phyloP scores from a whole-genome alignment of 495 filamentous ascomycete genomes.

The Penicillium crystallinum region DNA sequence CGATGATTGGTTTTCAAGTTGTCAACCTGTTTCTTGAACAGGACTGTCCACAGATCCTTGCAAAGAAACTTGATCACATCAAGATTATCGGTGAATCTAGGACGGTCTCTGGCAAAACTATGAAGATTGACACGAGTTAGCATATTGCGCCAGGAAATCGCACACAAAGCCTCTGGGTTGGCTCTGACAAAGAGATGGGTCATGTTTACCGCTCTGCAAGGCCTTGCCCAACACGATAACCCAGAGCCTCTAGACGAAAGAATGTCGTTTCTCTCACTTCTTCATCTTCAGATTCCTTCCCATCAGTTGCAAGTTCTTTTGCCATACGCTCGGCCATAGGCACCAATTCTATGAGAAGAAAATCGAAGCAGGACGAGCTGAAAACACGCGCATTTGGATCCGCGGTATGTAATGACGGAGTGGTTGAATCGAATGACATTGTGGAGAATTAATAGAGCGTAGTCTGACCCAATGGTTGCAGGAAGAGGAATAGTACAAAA shows the following conservation, averaged over 20 bases:
- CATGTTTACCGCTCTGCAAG: constrained; percentile 78
- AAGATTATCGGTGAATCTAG: constrained; percentile 79
- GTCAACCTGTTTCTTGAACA: constrained; percentile 95
- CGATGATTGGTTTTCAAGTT: constrained; percentile 98
- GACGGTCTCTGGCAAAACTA: constrained; percentile 83
- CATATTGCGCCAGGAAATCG: not conserved
- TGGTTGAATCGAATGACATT: constrained; percentile 75
- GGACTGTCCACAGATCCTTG: constrained; percentile 91
- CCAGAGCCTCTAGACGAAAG: constrained; percentile 75
- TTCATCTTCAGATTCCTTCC: constrained; percentile 59
- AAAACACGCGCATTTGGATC: constrained; percentile 77
- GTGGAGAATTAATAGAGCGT: not conserved
- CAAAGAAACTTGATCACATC: constrained; percentile 97
- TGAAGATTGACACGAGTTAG: not conserved
- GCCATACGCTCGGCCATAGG: constrained; percentile 83
- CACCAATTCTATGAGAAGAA: constrained; percentile 93
- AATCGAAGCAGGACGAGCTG: constrained; percentile 76
- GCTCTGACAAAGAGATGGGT: not conserved
- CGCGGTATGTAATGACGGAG: constrained; percentile 58
- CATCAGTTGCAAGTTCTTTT: constrained; percentile 31
- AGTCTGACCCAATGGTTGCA: not conserved
- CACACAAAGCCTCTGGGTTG: not conserved
- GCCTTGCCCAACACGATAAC: constrained; percentile 90
- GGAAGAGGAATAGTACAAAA: not conserved
- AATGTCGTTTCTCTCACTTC: constrained; percentile 77